phyloP scores from a whole-genome alignment of 768 basidiomycete genomes.

The Boletus barrowsii region DNA sequence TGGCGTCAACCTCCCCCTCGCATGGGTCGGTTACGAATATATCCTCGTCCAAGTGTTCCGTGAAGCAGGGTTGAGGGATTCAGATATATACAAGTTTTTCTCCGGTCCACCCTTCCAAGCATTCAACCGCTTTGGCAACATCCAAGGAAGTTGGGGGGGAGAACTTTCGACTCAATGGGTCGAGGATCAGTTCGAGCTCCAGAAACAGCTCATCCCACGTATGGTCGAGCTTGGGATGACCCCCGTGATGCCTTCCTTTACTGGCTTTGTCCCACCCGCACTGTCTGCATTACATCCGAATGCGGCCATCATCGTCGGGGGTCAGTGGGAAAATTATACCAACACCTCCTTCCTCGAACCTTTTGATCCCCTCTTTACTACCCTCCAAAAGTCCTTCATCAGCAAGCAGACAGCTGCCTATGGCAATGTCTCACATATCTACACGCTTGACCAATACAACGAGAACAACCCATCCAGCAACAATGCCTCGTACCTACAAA shows the following conservation, averaged over 20 bases:
- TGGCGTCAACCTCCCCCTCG: slow-evolving; percentile 41
- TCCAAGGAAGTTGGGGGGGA: slow-evolving; percentile 40
- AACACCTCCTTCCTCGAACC: slow-evolving; percentile 41
- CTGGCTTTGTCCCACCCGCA: slow-evolving; percentile 39
- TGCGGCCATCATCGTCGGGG: slow-evolving; percentile 34
- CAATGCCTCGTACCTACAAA: slow-evolving; percentile 32
- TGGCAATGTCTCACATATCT: slow-evolving; percentile 39
- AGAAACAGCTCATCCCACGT: slow-evolving; percentile 35
- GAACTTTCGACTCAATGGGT: slow-evolving; percentile 37
- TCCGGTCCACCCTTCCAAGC: slow-evolving; percentile 41
- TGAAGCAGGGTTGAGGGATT: slow-evolving; percentile 36
- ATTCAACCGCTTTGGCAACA: slow-evolving; percentile 44
- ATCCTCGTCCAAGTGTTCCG: slow-evolving; percentile 35
- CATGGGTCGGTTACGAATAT: slow-evolving; percentile 42
- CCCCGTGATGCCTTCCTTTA: slow-evolving; percentile 40
- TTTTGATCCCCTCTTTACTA: slow-evolving; percentile 36
- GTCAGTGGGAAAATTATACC: slow-evolving; percentile 35
- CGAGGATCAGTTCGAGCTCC: slow-evolving; percentile 36
- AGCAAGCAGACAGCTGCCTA: slow-evolving; percentile 36
- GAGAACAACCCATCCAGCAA: slow-evolving; percentile 39
- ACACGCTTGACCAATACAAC: slow-evolving; percentile 46
- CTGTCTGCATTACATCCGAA: slow-evolving; percentile 32
- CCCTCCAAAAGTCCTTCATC: slow-evolving; percentile 38
- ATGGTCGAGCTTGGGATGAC: slow-evolving; percentile 44
- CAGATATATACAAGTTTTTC: slow-evolving; percentile 34